Evolutionary conservation across 495 filamentous ascomycete species (phyloP), one percentile per base, ranked within the genome.

Genomic region (Halenospora varia): DNA sequence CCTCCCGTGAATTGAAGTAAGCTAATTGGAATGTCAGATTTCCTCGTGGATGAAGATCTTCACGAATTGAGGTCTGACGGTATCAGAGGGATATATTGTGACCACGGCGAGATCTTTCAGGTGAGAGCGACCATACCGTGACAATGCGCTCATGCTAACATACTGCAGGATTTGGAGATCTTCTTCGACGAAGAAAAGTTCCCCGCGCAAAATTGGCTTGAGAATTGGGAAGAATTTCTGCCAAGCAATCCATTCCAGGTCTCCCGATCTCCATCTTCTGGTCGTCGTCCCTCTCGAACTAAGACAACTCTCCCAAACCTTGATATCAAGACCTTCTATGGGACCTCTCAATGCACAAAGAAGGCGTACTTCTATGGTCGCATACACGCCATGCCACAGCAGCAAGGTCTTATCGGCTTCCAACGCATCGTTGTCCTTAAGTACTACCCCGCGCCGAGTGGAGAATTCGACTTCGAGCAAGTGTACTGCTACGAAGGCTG

Each of bases 401-500:
- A 68, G 40, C 49, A 59, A 47, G 61, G 56, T 11, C 60, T 68
- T 6, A 42, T 25, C 10, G 66, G 66, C 22, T 68, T 63, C 18
- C 62, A 64, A 48, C 55, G 66, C n/a, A 29, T 68, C 11, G 53
- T 46, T 1, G 46, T 68, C 45, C 50, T 66, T 35, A 65, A 62
- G 25, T 66, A 51, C 47, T 61, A 52, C 25, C n/a, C 48, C 45
- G 17, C 18, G 15, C 39, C 42, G 15, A 51, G 49, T 44, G 52
- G 48, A 25, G 46, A 13, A 15, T 48, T 45, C 35, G 55, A 62
- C 42, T n/a, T 23, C 6, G 18, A 41, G 6, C 24, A 55, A 11
- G 47, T 62, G 10, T 68, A 61, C 57, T 71, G 64, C 3, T 82
- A 77, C 29, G 78, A 82, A 59, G 80, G 74, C 0, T 60, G 77